phyloP scores from a whole-genome alignment of 768 basidiomycete species.

The Kwoniella pini region DNA sequence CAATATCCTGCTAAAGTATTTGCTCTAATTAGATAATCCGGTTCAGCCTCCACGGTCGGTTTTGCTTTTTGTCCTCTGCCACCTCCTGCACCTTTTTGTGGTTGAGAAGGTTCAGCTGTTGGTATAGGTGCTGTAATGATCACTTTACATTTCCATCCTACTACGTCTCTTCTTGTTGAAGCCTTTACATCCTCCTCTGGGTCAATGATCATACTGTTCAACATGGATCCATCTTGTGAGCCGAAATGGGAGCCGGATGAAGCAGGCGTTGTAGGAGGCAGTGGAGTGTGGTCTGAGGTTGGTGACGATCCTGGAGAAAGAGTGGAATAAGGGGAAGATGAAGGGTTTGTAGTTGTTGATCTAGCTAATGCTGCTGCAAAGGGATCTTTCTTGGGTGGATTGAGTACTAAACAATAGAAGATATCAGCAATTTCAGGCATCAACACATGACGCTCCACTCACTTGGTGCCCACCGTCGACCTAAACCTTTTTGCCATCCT shows the following conservation, averaged over 20 bases:
- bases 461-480: slow-evolving; percentile 46
- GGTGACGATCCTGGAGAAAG: slow-evolving; percentile 14
- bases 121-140: slow-evolving; percentile 35
- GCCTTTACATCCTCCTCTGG: slow-evolving; percentile 9
- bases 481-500: slow-evolving; percentile 61
- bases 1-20: slow-evolving; percentile 76
- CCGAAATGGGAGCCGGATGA: not conserved
- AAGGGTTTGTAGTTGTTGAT: slow-evolving; percentile 30
- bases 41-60: slow-evolving; percentile 12
- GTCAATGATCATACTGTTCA: slow-evolving; percentile 16
- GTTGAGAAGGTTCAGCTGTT: slow-evolving; percentile 1
- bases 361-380: slow-evolving; percentile 38
- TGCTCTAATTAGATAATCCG: slow-evolving; percentile 59
- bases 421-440: not conserved
- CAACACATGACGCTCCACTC: slow-evolving; percentile 27
- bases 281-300: slow-evolving; percentile 15
- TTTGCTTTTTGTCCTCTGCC: slow-evolving; percentile 21
- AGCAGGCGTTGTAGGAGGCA: slow-evolving; percentile 18
- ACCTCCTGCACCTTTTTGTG: no score
- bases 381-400: slow-evolving; percentile 37
- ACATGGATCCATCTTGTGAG: slow-evolving; percentile 2
- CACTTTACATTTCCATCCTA: slow-evolving; percentile 43
- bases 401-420: slow-evolving; percentile 31
- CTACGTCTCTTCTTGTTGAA: slow-evolving; percentile 1
- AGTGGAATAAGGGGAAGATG: slow-evolving; percentile 2